Evolutionary conservation across 768 basidiomycete genomes (phyloP), one percentile per base, ranked within the genome.

Genomic region (Pleurotus platypus): DNA sequence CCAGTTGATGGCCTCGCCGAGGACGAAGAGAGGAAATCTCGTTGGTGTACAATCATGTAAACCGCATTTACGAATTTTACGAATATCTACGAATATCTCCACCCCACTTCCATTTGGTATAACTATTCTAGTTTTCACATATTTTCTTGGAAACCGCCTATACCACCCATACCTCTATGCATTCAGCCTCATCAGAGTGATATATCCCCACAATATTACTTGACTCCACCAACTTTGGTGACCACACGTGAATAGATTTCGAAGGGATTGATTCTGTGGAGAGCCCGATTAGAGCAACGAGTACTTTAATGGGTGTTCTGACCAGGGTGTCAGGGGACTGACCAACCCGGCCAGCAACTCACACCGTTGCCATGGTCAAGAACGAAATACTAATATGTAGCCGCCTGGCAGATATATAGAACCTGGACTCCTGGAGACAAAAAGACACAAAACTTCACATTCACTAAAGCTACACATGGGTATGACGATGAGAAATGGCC

Each of bases 21-120:
- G 13, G 60, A 56, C 43, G 64, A 66, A 46, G 67, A 71, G 50
- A 68, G 68, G 63, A 73, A 69, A 60, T 64, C 64, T n/a, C 69
- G 63, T 55, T 74, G 73, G 73, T 76, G 75, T 63, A 64, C 73
- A 49, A 65, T 76, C 49, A 76, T 76, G 75, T 76, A 62, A 70
- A 24, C 38, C 39, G 37, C 11, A 43, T 39, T 35, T 35, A 35
- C 30, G 43, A 56, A 15, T 9, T 18, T 49, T 30, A 56, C 55
- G 46, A 46, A 47, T 56, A 27, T 26, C 30, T 35, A 35, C 30
- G 30, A 35, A 9, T 35, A 35, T 35, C 4, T 35, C 30, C 30
- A 35, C 8, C 11, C 30, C 8, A 35, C 45, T 46, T 49, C 20
- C 46, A 11, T 46, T 46, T 26, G 47, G n/a, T 56, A 56, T 43